phyloP scores from a whole-genome alignment of 495 filamentous ascomycete genomes.

The Haplographium delicatum region DNA sequence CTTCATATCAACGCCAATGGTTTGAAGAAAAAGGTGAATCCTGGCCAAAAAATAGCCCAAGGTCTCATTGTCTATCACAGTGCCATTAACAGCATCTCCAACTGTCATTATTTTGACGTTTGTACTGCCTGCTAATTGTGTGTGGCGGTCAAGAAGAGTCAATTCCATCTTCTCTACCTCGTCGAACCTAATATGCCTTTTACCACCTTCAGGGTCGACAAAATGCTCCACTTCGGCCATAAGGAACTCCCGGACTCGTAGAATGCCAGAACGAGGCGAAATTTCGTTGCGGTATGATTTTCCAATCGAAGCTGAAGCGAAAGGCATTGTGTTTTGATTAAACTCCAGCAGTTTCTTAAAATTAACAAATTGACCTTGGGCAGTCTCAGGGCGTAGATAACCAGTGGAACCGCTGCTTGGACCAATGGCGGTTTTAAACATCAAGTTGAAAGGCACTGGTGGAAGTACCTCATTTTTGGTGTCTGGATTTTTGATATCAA shows the following conservation, averaged over 20 bases:
- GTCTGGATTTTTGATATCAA: slow-evolving; percentile 59
- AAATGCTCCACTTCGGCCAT: slow-evolving; percentile 85
- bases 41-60: slow-evolving; percentile 65
- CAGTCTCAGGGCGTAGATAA: slow-evolving; percentile 70
- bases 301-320: slow-evolving; percentile 72
- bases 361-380: slow-evolving; percentile 68
- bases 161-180: slow-evolving; percentile 62
- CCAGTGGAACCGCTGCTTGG: slow-evolving; percentile 50
- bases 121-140: slow-evolving; percentile 57
- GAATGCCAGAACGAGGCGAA: slow-evolving; percentile 65
- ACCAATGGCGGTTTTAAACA: slow-evolving; percentile 71
- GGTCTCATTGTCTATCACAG: slow-evolving; percentile 63
- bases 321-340: slow-evolving; percentile 68
- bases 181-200: slow-evolving; percentile 65
- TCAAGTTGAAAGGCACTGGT: slow-evolving; percentile 67
- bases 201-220: slow-evolving; percentile 66
- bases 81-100: slow-evolving; percentile 52
- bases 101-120: slow-evolving; percentile 46
- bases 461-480: slow-evolving; percentile 49
- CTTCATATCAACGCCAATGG: slow-evolving; percentile 53
- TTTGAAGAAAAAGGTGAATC: slow-evolving; percentile 57
- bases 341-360: slow-evolving; percentile 72
- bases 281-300: slow-evolving; percentile 80
- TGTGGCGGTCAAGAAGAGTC: slow-evolving; percentile 50
- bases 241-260: slow-evolving; percentile 73